These are phyloP conservation scores for Salix udensis DNA, from an alignment of 345 rosid species.

Conservation along the genomic window DNA sequence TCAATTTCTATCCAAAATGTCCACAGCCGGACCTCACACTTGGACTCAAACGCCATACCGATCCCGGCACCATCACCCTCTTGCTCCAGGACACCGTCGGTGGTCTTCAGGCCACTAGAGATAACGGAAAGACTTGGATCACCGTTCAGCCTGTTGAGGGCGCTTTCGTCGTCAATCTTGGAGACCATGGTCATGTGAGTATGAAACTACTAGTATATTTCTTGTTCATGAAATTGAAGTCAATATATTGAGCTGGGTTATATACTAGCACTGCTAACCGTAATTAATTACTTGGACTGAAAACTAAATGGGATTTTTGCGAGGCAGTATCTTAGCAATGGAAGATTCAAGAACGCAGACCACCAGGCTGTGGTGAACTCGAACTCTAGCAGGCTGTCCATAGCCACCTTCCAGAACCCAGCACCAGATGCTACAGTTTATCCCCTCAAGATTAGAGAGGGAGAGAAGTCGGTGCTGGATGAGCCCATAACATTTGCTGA, in stretches of 20 bases:
- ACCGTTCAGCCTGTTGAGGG: conserved; percentile 90
- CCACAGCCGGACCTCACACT: conserved; percentile 96
- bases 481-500: conserved; percentile 29
- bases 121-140: conserved; percentile 82
- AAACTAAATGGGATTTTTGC: not conserved
- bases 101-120: conserved; percentile 88
- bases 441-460: conserved; percentile 25
- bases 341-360: conserved; percentile 34
- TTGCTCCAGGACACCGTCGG: conserved; percentile 92
- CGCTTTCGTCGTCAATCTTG: conserved; percentile 93
- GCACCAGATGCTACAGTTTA: conserved; percentile 31
- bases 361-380: conserved; percentile 39
- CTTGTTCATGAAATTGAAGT: not conserved
- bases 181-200: conserved; percentile 94
- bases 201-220: not conserved
- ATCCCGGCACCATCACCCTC: conserved; percentile 89
- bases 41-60: conserved; percentile 94
- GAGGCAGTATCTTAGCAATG: conserved; percentile 30
- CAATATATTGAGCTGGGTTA: not conserved
- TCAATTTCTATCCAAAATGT: conserved; percentile 91
- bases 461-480: conserved; percentile 23
- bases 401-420: conserved; percentile 35
- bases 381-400: conserved; percentile 25
- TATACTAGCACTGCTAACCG: too few species aligned
- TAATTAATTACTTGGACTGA: not conserved